Evolutionary conservation across 257 asterid genomes (phyloP), one percentile per base, ranked within the genome.

Genomic region (Solanum tarijense): DNA sequence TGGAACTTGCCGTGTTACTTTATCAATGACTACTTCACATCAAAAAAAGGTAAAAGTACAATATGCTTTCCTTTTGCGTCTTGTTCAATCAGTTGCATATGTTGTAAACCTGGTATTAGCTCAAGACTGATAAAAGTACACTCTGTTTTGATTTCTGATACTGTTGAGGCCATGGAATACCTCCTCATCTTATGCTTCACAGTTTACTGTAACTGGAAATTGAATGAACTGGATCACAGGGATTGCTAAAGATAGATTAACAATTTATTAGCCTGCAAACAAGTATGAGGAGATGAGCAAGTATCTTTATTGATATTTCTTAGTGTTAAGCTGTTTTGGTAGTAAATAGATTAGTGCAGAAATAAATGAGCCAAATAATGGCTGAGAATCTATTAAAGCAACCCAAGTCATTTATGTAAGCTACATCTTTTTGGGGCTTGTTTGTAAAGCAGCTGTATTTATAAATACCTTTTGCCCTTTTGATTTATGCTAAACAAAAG

Each of bases 21-120:
- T 58, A 71, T 87, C 74, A 76, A 76, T 85, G 84, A 62, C 55
- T n/a, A 78, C n/a, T 41, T 78, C 83, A 48, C 89, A 82, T 35
- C 60, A 13, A 10, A 31, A 58, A 88, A 86, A 69, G 58, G 81
- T 73, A 74, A 82, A 88, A 86, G 66, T 65, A 71, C 79, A 78
- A 52, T 85, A 21, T 27, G 31, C 48, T n/a, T 41, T 83, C 52
- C 85, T 27, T 46, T 60, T 8, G 18, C 14, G 1, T 79, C 85
- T 27, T 18, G 27, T 84, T 13, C 39, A 66, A 18, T 84, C 65
- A 84, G 52, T 62, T 84, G 78, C 87, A 35, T 65, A 65, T 65
- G 34, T 65, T 84, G 39, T 36, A 52, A 25, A 29, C 84, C 65
- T 43, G 65, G 29, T 65, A 65, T 84, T 75, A 84, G 85, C 38